These are phyloP conservation scores for Lichina pygmaea DNA, from an alignment of 495 filamentous ascomycete genomes.

Conservation along the genomic window DNA sequence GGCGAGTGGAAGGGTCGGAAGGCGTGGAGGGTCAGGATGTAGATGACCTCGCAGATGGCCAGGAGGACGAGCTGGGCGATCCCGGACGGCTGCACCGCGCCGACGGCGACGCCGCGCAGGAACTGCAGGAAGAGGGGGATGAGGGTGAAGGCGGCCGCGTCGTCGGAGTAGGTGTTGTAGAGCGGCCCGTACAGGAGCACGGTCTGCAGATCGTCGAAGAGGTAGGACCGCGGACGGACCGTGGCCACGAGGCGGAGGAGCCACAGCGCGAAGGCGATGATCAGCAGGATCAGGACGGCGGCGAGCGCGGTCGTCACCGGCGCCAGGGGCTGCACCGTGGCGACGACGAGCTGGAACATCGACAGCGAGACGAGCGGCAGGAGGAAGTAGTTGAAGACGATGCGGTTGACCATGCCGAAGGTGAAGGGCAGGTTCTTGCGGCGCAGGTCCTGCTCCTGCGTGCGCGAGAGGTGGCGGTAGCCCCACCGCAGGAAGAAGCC, in stretches of 20 bases:
- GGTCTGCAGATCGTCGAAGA: constrained; percentile 82
- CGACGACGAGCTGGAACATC: constrained; percentile 73
- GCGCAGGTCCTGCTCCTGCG: constrained; percentile 64
- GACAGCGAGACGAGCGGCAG: constrained; percentile 65
- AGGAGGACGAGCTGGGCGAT: constrained; percentile 78
- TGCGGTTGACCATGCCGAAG: constrained; percentile 57
- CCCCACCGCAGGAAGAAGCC: constrained; percentile 53
- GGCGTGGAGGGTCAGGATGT: constrained; percentile 63
- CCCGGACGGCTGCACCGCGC: constrained; percentile 75
- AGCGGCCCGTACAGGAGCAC: constrained; percentile 77
- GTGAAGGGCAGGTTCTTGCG: constrained; percentile 88
- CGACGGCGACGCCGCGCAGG: constrained; percentile 68
- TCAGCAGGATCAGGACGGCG: constrained; percentile 38
- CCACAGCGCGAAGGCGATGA: constrained; percentile 52
- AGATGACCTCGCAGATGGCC: constrained; percentile 79
- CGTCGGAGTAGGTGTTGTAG: constrained; percentile 91
- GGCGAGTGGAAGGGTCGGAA: constrained; percentile 73
- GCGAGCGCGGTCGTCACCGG: constrained; percentile 43
- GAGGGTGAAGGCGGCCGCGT: constrained; percentile 66
- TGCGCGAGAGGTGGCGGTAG: constrained; percentile 36
- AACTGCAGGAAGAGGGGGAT: constrained; percentile 64
- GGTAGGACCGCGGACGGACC: constrained; percentile 53
- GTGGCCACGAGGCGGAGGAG: constrained; percentile 50
- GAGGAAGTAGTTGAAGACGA: constrained; percentile 79
- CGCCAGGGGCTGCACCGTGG: constrained; percentile 23